Conservation (phyloP, 805 yeast genomes). For the Starmera quercuum region DNA sequence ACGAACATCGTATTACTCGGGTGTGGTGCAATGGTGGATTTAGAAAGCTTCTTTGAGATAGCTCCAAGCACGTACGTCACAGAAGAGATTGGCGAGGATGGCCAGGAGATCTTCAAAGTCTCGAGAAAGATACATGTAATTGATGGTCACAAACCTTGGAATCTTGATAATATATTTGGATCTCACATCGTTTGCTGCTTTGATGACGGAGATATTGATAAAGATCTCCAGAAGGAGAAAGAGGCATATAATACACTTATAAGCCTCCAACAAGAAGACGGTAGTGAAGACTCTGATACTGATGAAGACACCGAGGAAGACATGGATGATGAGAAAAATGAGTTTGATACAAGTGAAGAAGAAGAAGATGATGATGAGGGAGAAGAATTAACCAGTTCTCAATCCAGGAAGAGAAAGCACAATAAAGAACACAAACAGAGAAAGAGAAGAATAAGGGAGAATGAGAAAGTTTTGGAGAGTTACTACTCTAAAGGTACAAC, state of each 20-base stretch:
- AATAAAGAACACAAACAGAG: constrained; percentile 28
- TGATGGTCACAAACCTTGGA: constrained; percentile 97
- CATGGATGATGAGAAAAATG: constrained; percentile 23
- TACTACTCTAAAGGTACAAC: constrained; percentile 85
- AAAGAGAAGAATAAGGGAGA: constrained; percentile 34
- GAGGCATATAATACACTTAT: constrained; percentile 54
- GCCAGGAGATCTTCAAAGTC: constrained; percentile 24
- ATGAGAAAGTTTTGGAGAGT: constrained; percentile 53
- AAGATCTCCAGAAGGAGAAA: constrained; percentile 46
- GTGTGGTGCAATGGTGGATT: constrained; percentile 88
- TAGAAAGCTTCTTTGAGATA: constrained; percentile 66
- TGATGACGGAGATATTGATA: constrained; percentile 77
- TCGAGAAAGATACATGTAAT: constrained; percentile 65
- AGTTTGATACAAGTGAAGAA: constrained; percentile 23
- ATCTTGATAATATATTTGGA: constrained; percentile 85
- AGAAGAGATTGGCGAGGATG: constrained; percentile 20
- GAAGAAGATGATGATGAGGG: constrained; percentile 22
- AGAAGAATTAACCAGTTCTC: constrained; percentile 20
- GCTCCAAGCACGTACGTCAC: constrained; percentile 45
- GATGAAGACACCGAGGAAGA: constrained; percentile 22
- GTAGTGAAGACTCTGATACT: constrained; percentile 28
- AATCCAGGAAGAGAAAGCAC: constrained; percentile 17
- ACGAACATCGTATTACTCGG: constrained; percentile 76
- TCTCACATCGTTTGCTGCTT: constrained; percentile 70
- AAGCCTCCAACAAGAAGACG: constrained; percentile 30